A percentile compares a stretch with the other conserved stretches of the same genome.
These are phyloP conservation scores for Penicillium argentinense DNA, from an alignment of 495 filamentous ascomycete genomes.

Conservation along the genomic window DNA sequence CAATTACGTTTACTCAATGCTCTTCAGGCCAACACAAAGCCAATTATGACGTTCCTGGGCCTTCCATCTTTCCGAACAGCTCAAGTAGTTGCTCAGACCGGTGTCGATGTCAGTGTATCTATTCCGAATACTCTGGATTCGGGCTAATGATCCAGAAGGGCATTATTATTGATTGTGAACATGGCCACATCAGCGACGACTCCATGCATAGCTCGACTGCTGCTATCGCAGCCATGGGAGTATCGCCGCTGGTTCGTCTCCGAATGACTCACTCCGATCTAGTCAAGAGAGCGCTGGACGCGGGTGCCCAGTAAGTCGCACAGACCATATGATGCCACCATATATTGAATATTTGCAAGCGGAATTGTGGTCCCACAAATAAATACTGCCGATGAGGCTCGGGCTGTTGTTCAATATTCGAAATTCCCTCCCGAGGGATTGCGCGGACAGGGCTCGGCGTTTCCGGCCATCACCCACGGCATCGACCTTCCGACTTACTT, in stretches of 20 bases:
- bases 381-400: conserved; percentile 66
- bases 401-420: conserved; percentile 55
- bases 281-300: conserved; percentile 49
- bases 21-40: conserved; percentile 24
- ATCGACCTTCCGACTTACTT: conserved; percentile 50
- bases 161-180: conserved; percentile 32
- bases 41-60: conserved; percentile 33
- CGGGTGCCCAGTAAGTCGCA: conserved; percentile 60
- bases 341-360: conserved; percentile 13
- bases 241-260: conserved; percentile 66
- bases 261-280: conserved; percentile 52
- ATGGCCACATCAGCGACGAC: conserved; percentile 53
- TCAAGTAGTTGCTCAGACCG: conserved; percentile 32
- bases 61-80: conserved; percentile 32
- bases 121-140: not conserved
- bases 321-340: not conserved
- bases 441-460: conserved; percentile 30
- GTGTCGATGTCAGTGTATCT: conserved; percentile 22
- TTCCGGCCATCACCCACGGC: conserved; percentile 25
- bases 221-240: conserved; percentile 64
- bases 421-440: conserved; percentile 33
- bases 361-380: conserved; percentile 64
- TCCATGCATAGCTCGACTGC: conserved; percentile 84
- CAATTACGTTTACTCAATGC: conserved; percentile 28
- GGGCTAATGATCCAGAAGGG: conserved; percentile 6